phyloP scores from a whole-genome alignment of 1,284 basidiomycete genomes.

The Spongispora temasekensis region DNA sequence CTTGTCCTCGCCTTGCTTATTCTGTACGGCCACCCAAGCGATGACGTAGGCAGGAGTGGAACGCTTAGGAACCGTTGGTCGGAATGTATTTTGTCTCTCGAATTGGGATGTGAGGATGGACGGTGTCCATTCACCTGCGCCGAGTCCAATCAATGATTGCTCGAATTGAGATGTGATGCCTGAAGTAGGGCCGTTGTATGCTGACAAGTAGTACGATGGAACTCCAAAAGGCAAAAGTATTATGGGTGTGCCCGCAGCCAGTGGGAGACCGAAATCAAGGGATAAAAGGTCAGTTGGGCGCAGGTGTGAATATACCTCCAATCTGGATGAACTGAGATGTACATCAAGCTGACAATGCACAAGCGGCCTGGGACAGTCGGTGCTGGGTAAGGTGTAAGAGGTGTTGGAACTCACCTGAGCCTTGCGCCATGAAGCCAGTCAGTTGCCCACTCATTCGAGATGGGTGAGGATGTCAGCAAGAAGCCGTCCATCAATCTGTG shows the following conservation, averaged over 20 bases:
- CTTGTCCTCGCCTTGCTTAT: constrained; percentile 75
- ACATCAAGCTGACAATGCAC: constrained; percentile 62
- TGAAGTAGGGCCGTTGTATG: constrained; percentile 63
- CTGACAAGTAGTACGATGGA: constrained; percentile 69
- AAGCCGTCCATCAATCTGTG: constrained; percentile 60
- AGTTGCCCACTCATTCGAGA: constrained; percentile 56
- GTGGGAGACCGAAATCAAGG: constrained; percentile 41
- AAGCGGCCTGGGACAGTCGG: constrained; percentile 46
- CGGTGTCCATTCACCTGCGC: constrained; percentile 52
- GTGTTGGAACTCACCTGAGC: constrained; percentile 40
- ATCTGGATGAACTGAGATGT: constrained; percentile 46
- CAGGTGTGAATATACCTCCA: constrained; percentile 63
- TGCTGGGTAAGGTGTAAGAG: neutral
- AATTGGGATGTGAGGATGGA: constrained; percentile 13
- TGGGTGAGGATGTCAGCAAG: constrained; percentile 48
- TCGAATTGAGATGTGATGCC: constrained; percentile 64
- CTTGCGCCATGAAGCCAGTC: constrained; percentile 60
- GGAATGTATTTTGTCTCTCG: constrained; percentile 20
- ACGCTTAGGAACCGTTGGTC: constrained; percentile 12
- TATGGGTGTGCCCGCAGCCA: constrained; percentile 62
- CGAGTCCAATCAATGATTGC: constrained; percentile 58
- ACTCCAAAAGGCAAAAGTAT: constrained; percentile 66
- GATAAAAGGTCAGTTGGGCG: constrained; percentile 54
- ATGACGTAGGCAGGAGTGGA: constrained; percentile 53
- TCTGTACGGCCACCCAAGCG: constrained; percentile 72